Conservation (phyloP, 2,329 filamentous ascomycete species). For the Fusarium caatingaense region DNA sequence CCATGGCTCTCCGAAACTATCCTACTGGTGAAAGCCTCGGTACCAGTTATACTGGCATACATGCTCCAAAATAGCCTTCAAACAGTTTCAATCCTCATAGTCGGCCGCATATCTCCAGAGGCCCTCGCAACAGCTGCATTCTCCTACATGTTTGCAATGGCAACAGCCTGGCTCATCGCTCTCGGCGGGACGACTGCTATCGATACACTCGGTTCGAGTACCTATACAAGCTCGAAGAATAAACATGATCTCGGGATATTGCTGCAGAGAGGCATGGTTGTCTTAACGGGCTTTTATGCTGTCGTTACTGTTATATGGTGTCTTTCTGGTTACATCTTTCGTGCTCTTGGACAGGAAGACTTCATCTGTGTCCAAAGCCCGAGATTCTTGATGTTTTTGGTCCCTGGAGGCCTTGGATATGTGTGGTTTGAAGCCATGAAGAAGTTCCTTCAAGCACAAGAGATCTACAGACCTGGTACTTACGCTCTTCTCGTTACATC, state of each 20-base stretch:
- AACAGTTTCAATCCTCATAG: constrained; percentile 83
- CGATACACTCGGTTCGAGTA: constrained; percentile 84
- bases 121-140: constrained; percentile 85
- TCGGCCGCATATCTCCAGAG: constrained; percentile 82
- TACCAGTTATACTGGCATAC: constrained; percentile 87
- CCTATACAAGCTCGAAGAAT: constrained; percentile 83
- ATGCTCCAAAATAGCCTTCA: constrained; percentile 87
- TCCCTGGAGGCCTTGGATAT: constrained; percentile 86
- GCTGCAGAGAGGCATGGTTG: constrained; percentile 79
- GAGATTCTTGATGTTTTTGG: constrained; percentile 76
- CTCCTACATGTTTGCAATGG: constrained; percentile 94
- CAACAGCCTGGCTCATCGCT: constrained; percentile 86
- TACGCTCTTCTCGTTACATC: constrained; percentile 87
- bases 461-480: constrained; percentile 84
- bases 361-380: constrained; percentile 80
- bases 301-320: constrained; percentile 80
- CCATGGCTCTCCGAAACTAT: constrained; percentile 43
- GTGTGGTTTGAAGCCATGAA: constrained; percentile 90
- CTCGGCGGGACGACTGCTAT: constrained; percentile 87
- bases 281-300: constrained; percentile 78
- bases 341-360: constrained; percentile 79
- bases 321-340: constrained; percentile 79
- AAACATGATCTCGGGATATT: constrained; percentile 83
- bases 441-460: constrained; percentile 89
- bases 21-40: constrained; percentile 73